These are phyloP conservation scores for Aureobasidium leucospermi DNA, from an alignment of 2,329 filamentous ascomycete species.

Conservation along the genomic window DNA sequence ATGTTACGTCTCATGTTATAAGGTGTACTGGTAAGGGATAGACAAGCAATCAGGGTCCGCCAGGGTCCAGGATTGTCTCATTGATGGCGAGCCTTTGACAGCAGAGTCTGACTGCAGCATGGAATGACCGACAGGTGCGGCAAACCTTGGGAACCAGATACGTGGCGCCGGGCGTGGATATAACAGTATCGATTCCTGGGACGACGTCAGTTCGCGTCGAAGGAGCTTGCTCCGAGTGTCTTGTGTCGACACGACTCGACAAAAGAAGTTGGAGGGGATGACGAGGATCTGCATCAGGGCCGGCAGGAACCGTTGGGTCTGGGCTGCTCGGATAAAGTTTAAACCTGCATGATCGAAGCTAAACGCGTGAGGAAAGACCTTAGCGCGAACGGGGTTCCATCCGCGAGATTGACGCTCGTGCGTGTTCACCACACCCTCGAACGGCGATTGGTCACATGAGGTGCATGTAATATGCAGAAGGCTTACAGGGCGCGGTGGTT, in stretches of 20 bases:
- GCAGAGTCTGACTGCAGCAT: background rate
- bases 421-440: background rate
- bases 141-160: too few species aligned
- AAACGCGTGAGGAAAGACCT: background rate
- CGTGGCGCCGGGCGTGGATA: too few species aligned
- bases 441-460: background rate
- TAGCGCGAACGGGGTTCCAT: background rate
- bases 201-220: too few species aligned
- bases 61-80: background rate
- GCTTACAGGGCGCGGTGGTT: background rate
- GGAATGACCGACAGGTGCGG: background rate
- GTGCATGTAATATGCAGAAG: background rate
- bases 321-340: background rate
- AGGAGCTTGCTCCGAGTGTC: too few species aligned
- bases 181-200: too few species aligned
- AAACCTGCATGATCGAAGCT: background rate
- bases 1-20: slow-evolving; percentile 1
- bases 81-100: background rate
- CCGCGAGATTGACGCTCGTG: background rate
- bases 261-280: background rate
- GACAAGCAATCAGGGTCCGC: background rate
- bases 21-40: too few species aligned
- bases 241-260: too few species aligned
- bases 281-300: background rate
- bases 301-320: background rate